phyloP scores from a whole-genome alignment of 306 rosid genomes.

The Lathyrus sativus region DNA sequence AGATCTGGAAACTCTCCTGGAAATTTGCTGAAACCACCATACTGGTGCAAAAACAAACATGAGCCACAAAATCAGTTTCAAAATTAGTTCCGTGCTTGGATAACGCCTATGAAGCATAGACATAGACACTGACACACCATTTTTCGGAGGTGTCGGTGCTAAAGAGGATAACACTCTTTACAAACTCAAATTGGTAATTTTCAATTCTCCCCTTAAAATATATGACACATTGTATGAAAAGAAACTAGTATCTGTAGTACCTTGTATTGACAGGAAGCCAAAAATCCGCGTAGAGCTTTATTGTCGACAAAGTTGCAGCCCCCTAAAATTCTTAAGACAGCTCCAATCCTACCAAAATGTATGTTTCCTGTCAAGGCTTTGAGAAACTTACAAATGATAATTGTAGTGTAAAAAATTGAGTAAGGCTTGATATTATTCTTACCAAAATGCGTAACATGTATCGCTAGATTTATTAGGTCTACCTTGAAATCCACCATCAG shows the following conservation, averaged over 20 bases:
- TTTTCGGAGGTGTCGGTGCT: no score
- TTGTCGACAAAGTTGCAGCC: constrained; percentile 62
- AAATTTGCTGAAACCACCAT: constrained; percentile 88
- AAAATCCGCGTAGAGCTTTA: constrained; percentile 62
- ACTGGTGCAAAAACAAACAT: constrained; percentile 53
- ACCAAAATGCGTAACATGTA: constrained; percentile 97
- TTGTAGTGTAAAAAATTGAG: constrained; percentile 17
- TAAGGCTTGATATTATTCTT: constrained; percentile 34
- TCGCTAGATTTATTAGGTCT: constrained; percentile 85
- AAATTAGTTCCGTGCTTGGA: no score
- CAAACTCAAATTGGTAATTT: not conserved
- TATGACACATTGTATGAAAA: not conserved
- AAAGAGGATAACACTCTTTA: no score
- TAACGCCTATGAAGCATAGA: no score
- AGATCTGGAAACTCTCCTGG: constrained; percentile 72
- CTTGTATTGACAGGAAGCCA: constrained; percentile 78
- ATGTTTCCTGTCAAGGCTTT: constrained; percentile 38
- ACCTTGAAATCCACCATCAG: constrained; percentile 95
- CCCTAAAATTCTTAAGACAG: constrained; percentile 72
- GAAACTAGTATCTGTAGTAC: constrained; percentile 42
- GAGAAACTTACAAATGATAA: constrained; percentile 22
- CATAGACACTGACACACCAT: no score
- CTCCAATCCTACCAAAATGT: constrained; percentile 71
- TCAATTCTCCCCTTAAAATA: not conserved
- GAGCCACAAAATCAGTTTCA: constrained; percentile 20